Evolutionary conservation across 169 alveolate genomes (phyloP), one percentile per base, ranked within the genome.

Genomic region (Eimeria zaria): DNA sequence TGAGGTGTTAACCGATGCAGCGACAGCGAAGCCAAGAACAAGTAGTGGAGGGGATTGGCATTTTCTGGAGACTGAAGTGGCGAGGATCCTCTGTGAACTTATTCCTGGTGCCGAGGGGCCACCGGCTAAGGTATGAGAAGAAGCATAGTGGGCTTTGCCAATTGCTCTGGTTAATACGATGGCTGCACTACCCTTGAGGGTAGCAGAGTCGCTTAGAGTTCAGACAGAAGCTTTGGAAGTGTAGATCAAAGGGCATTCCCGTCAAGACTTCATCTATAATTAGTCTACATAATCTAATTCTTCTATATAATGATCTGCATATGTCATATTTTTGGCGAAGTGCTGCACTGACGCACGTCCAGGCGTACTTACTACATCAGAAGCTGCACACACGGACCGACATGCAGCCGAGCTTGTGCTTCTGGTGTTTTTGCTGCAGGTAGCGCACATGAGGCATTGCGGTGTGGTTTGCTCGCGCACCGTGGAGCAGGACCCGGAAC

Each of bases 71-170:
- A n/a, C 27, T 4, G 80, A 64, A 51, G 93, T 87, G 22, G 93
- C 81, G 67, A 64, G 60, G 18, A 73, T 73, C 81, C 83, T 87
- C 81, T 83, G 60, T 44, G 67, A 7, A 51, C 80, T 87, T 14
- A 71, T 87, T 24, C 93, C 93, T 3, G 48, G 39, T 11, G 81
- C 93, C 12, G 93, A 87, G 51, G 93, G 93, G 62, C 73, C 93
- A 18, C 93, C 93, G n/a, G 93, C 67, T 8, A 87, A 87, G 81
- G 93, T 87, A 60, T n/a, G 93, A 11, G 53, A 39, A 33, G 30
- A 3, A 41, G 51, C 2, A 14, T 12, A 67, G 24, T 7, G 44
- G 46, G 41, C 41, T 30, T 20, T n/a, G 46, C 76, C 4, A 44
- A 33, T 12, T 67, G 46, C 76, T 12, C 73, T 62, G 20, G 73